Conservation (phyloP, 2,329 filamentous ascomycete genomes). For the Penicillium sp. region DNA sequence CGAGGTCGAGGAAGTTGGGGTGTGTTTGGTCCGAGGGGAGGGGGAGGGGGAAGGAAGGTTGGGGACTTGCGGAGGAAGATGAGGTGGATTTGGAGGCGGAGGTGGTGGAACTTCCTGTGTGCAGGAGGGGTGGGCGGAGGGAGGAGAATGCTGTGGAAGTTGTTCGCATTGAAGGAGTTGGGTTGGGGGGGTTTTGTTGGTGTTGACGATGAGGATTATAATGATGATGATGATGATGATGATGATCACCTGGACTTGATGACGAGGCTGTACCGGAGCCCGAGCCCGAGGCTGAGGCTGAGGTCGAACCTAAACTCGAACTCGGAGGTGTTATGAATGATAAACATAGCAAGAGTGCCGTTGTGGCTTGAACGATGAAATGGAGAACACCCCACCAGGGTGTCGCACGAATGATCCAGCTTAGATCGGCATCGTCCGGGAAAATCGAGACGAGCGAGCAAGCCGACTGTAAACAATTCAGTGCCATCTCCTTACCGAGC, state of each 20-base stretch:
- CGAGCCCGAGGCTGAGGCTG: not conserved
- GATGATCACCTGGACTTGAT: too few relatives aligned
- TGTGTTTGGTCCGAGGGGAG: too few relatives aligned
- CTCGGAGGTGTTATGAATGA: constrained; percentile 13
- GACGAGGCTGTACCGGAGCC: not conserved
- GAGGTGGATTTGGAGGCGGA: constrained; percentile 3
- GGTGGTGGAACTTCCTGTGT: not conserved
- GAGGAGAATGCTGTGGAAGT: too few relatives aligned
- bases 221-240: too few relatives aligned
- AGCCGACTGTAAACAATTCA: constrained; percentile 35
- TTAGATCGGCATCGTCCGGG: constrained; percentile 30
- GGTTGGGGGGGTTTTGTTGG: too few relatives aligned
- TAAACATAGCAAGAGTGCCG: constrained; percentile 37
- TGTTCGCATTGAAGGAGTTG: too few relatives aligned
- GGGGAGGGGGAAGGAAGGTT: too few relatives aligned
- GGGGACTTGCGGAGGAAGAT: too few relatives aligned
- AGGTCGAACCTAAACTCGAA: not conserved
- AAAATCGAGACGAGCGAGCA: constrained; percentile 33
- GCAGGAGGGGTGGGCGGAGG: too few relatives aligned
- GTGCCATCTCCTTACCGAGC: constrained; percentile 23
- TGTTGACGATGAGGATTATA: too few relatives aligned
- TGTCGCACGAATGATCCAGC: constrained; percentile 29
- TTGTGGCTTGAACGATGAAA: constrained; percentile 40
- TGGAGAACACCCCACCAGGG: constrained; percentile 43
- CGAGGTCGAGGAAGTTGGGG: constrained; percentile 4